phyloP scores from a whole-genome alignment of 345 rosid species.

The Cardamine occulta region DNA sequence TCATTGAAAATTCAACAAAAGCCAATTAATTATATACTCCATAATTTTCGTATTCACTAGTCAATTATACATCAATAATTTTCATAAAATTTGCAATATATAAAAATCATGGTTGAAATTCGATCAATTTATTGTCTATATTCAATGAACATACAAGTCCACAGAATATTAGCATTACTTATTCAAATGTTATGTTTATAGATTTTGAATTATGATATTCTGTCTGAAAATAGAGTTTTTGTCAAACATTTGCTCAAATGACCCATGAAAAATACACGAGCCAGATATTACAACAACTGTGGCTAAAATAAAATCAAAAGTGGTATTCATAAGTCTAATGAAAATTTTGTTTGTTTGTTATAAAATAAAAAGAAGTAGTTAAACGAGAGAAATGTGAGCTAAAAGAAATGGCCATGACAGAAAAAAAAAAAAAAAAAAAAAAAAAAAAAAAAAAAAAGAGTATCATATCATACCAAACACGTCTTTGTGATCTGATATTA shows the following conservation, averaged over 20 bases:
- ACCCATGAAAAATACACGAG: neutral
- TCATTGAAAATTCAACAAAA: neutral
- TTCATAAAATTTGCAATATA: neutral
- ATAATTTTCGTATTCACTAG: neutral
- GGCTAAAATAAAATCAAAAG: neutral
- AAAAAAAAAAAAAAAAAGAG: slow-evolving; percentile 7
- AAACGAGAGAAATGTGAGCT: slow-evolving; percentile 41
- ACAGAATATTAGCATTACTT: neutral
- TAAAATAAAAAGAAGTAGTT: neutral
- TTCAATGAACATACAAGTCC: too few species aligned
- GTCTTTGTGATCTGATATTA: slow-evolving; percentile 31
- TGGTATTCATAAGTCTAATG: neutral
- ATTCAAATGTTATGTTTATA: neutral
- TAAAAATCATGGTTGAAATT: neutral
- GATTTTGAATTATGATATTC: neutral
- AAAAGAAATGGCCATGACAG: slow-evolving; percentile 9
- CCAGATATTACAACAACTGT: neutral
- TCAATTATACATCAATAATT: neutral
- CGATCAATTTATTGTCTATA: neutral
- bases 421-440: slow-evolving; percentile 28
- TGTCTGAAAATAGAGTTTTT: neutral
- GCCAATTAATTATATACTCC: neutral
- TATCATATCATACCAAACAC: slow-evolving; percentile 39
- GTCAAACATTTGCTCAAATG: neutral
- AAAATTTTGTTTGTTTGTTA: neutral